Percentiles rank a stretch among this genome's conserved stretches.
phyloP scores from a whole-genome alignment of 1,139 yeast species.

The Zhuliangozyma blackwelliae region DNA sequence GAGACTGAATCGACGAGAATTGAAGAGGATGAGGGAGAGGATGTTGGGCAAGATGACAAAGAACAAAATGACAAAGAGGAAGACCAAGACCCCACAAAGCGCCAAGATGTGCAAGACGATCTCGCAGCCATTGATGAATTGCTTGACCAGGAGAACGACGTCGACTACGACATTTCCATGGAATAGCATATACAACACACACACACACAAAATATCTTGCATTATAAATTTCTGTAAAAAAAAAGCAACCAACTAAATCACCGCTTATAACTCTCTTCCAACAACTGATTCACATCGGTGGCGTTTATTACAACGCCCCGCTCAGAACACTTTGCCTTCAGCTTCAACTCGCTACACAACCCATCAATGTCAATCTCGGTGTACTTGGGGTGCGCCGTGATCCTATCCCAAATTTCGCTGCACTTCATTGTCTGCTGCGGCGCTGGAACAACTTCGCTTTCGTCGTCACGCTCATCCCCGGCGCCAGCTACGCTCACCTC shows the following conservation, averaged over 20 bases:
- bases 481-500: constrained; percentile 2
- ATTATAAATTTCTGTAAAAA: background rate
- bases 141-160: constrained; percentile 39
- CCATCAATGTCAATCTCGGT: constrained; percentile 93
- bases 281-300: constrained; percentile 66
- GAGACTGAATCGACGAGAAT: constrained; percentile 3
- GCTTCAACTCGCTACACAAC: constrained; percentile 78
- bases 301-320: constrained; percentile 82
- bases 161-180: constrained; percentile 33
- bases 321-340: constrained; percentile 95
- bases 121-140: constrained; percentile 32
- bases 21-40: constrained; percentile 6
- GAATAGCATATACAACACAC: constrained; percentile 5
- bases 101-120: constrained; percentile 15
- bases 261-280: constrained; percentile 35
- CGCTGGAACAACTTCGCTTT: constrained; percentile 26
- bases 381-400: constrained; percentile 89
- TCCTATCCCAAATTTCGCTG: constrained; percentile 94
- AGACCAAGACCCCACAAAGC: constrained; percentile 5
- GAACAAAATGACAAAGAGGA: constrained; percentile 9
- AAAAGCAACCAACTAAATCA: background rate
- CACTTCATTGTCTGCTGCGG: constrained; percentile 51
- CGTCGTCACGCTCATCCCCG: constrained; percentile 16
- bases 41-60: constrained; percentile 7
- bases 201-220: background rate